Base-by-base conservation (phyloP, 306 rosid species). In the Calophaca sinica region DNA sequence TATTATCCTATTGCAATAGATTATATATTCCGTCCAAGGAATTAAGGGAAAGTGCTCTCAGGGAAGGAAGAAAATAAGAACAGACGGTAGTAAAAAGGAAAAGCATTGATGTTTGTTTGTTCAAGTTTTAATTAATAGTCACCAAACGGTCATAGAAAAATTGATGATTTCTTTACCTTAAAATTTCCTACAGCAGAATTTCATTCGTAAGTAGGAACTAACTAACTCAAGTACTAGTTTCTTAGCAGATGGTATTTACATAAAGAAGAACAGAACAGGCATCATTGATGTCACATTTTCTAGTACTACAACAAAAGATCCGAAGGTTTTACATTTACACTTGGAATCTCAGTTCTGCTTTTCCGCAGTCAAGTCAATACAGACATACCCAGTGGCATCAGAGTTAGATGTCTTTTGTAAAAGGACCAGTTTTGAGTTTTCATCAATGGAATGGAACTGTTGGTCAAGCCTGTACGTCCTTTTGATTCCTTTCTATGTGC, bases 401-500 rank as follows among this genome's bases (percentile, higher is more conserved):
- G 29, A 60, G 75, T 54, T 63, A 20, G 33, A 79, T 61, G 58
- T 1, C 26, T 28, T 10, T 68, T 38, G 60, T 70, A 38, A 45
- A 57, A 57, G 28, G 73, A 65, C 32, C 35, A 46, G 62, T 45
- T 45, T 5, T 26, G n/a, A 46, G 62, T 45, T 45, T 26, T n/a
- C 32, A 48, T 73, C 26, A 3, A 12, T 6, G 42, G 53, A 79
- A 62, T 41, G 8, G 32, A 48, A 48, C 14, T 45, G 11, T 12
- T 79, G 44, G 64, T 57, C 79, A 79, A 64, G 55, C 6, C 1
- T 79, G 69, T 72, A 73, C 4, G 36, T 33, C 36, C 83, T 65
- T 79, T 63, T 72, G 74, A 72, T 72, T 72, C 74, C 61, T 65
- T 72, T 65, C 54, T 79, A 15, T 64, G 52, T 33, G 12, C 38